These are phyloP conservation scores for Sequoia sempervirens DNA, from an alignment of 75 land plant species.

Conservation along the genomic window DNA sequence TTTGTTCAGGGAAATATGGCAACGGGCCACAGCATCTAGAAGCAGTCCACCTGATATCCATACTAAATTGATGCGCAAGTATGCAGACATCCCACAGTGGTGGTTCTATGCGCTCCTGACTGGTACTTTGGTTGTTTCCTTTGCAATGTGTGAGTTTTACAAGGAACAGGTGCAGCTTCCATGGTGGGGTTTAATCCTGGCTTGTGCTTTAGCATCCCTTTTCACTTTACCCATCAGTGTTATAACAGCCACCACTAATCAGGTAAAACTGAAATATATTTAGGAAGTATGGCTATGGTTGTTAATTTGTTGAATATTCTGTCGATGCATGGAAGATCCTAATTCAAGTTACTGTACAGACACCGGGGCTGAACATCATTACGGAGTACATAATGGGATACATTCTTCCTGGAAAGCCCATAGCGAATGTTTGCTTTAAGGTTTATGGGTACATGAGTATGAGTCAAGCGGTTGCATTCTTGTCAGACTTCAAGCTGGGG, in stretches of 20 bases:
- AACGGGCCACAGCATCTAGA: too few species aligned
- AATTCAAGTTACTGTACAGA: constrained; percentile 19
- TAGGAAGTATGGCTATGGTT: neutral
- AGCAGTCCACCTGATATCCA: constrained; percentile 43
- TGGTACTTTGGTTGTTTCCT: constrained; percentile 42
- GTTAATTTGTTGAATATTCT: too few species aligned
- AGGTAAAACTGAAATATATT: constrained; percentile 34
- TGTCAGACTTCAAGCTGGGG: constrained; percentile 71
- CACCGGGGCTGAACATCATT: constrained; percentile 80
- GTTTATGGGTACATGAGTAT: constrained; percentile 46
- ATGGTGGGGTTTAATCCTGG: constrained; percentile 46
- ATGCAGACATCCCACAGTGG: constrained; percentile 77
- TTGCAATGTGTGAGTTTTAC: constrained; percentile 44
- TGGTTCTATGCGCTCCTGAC: constrained; percentile 64
- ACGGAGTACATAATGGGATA: constrained; percentile 84
- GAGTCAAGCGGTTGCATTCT: constrained; percentile 39
- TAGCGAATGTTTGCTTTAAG: constrained; percentile 89
- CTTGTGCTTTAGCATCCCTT: constrained; percentile 56
- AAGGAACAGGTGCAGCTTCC: constrained; percentile 9
- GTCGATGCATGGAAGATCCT: too few species aligned
- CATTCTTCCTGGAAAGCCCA: constrained; percentile 67
- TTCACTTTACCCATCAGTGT: constrained; percentile 91
- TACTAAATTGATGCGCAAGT: constrained; percentile 66
- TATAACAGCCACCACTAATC: constrained; percentile 91
- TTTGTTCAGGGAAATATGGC: constrained; percentile 53